phyloP scores from a whole-genome alignment of 176 grass and related monocot genomes.

The Raddia distichophylla region DNA sequence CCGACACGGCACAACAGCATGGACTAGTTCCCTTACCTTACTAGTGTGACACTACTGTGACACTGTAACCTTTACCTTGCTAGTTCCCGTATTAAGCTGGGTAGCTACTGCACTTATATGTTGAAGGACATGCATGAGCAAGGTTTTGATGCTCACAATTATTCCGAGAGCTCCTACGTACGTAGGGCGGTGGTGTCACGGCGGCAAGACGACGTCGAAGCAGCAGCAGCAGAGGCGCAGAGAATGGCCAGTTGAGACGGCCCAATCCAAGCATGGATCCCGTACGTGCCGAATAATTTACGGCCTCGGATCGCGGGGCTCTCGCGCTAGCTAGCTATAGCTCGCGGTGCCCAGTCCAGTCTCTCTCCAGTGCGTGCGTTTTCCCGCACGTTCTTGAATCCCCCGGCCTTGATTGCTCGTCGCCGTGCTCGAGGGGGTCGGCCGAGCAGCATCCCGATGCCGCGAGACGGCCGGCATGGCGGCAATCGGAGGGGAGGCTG shows the following conservation, averaged over 20 bases:
- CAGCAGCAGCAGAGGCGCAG: too few relatives aligned
- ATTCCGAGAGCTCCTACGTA: too few relatives aligned
- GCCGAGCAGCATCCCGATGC: constrained; percentile 2
- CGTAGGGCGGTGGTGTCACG: too few relatives aligned
- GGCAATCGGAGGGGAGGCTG: neutral
- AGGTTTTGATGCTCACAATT: too few relatives aligned
- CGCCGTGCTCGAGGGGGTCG: neutral
- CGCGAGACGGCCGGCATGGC: neutral
- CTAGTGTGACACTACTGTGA: too few relatives aligned
- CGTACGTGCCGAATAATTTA: neutral
- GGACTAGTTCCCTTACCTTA: too few relatives aligned
- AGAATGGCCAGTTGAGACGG: neutral
- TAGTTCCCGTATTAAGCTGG: too few relatives aligned
- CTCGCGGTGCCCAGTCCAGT: neutral
- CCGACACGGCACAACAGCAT: too few relatives aligned
- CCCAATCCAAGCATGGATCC: neutral
- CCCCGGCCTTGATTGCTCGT: neutral
- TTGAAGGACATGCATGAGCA: too few relatives aligned
- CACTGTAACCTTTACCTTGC: too few relatives aligned
- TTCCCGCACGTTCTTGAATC: constrained; percentile 9
- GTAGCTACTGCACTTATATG: too few relatives aligned
- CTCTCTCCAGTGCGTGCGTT: neutral
- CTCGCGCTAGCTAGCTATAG: neutral
- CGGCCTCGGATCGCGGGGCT: neutral
- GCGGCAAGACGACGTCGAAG: too few relatives aligned